phyloP scores from a whole-genome alignment of 768 basidiomycete genomes.

The Lactifluus rugatus region DNA sequence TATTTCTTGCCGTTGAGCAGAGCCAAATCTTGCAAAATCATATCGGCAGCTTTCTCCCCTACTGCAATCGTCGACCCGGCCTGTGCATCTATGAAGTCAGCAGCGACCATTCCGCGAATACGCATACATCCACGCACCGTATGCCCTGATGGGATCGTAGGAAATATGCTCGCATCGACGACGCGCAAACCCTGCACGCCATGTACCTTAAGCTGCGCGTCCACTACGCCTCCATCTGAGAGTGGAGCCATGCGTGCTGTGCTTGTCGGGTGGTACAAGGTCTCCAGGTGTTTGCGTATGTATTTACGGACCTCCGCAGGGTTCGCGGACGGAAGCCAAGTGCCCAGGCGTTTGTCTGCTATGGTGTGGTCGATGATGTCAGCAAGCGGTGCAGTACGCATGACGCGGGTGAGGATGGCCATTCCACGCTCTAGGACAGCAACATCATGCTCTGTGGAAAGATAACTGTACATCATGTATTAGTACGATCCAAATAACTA shows the following conservation, averaged over 20 bases:
- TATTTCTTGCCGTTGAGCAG: neutral
- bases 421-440: slow-evolving; percentile 34
- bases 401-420: slow-evolving; percentile 31
- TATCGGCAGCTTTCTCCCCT: slow-evolving; percentile 27
- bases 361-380: slow-evolving; percentile 28
- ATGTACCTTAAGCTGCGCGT: slow-evolving; percentile 34
- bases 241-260: slow-evolving; percentile 33
- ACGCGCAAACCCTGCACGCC: slow-evolving; percentile 36
- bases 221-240: slow-evolving; percentile 34
- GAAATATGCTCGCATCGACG: slow-evolving; percentile 39
- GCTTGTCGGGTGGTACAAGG: slow-evolving; percentile 37
- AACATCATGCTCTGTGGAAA: slow-evolving; percentile 33
- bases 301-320: slow-evolving; percentile 30
- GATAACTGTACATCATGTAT: slow-evolving; percentile 28
- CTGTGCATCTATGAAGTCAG: slow-evolving; percentile 13
- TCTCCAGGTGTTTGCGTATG: slow-evolving; percentile 29
- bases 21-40: slow-evolving; percentile 22
- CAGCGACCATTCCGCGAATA: neutral
- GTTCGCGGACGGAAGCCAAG: slow-evolving; percentile 27
- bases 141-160: slow-evolving; percentile 36
- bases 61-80: slow-evolving; percentile 24
- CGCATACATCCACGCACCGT: slow-evolving; percentile 30
- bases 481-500: slow-evolving; percentile 1
- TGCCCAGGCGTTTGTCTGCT: slow-evolving; percentile 29
- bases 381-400: slow-evolving; percentile 31